Percentiles rank a stretch among this genome's conserved stretches.
phyloP scores from a whole-genome alignment of 345 rosid genomes.

The Pistacia vera region DNA sequence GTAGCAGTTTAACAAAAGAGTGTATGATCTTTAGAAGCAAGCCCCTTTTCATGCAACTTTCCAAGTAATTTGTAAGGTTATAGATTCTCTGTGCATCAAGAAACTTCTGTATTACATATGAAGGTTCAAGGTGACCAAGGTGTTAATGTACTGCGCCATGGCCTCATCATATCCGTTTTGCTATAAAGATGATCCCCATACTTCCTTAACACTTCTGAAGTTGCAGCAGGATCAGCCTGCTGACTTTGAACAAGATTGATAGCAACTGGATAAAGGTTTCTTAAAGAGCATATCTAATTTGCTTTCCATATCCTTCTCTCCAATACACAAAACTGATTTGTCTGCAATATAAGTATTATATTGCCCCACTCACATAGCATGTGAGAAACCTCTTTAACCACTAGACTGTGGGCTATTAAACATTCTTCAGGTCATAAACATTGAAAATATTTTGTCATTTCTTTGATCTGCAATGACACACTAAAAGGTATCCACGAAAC shows the following conservation, averaged over 20 bases:
- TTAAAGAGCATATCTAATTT: conserved; percentile 97
- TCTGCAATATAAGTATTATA: conserved; percentile 73
- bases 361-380: conserved; percentile 99
- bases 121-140: conserved; percentile 98
- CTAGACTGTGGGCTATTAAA: conserved; percentile 83
- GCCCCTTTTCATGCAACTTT: conserved; percentile 95
- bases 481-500: conserved; percentile 92
- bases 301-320: conserved; percentile 99
- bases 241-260: conserved; percentile 98
- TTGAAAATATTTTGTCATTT: conserved; percentile 72
- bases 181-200: conserved; percentile 95
- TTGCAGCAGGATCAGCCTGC: conserved; percentile 98
- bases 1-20: conserved; percentile 92
- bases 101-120: conserved; percentile 97
- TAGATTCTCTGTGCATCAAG: conserved; percentile 97
- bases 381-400: conserved; percentile 83
- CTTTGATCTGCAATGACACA: conserved; percentile 93
- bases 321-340: conserved; percentile 73
- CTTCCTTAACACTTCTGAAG: conserved; percentile 96
- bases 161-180: conserved; percentile 97
- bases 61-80: conserved; percentile 96
- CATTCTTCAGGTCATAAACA: conserved; percentile 88
- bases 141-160: conserved; percentile 90
- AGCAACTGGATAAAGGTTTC: conserved; percentile 91
- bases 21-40: conserved; percentile 99